Base-by-base conservation (phyloP, 2,329 filamentous ascomycete genomes). In the Neonectria magnoliae region DNA sequence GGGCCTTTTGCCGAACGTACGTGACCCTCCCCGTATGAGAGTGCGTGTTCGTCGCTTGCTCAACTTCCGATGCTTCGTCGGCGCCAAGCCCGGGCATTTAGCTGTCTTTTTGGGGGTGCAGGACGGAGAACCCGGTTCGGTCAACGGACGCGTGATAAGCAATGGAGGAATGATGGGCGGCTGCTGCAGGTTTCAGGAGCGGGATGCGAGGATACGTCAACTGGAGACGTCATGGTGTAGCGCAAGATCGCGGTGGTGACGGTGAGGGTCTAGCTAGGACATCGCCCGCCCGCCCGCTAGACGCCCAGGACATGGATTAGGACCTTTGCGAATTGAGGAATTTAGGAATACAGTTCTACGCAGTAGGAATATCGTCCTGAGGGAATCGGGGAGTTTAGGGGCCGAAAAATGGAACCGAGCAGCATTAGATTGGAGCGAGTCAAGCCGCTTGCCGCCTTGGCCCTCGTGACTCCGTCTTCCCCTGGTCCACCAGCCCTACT, bases 401-500 rank as follows among this genome's bases (percentile, higher is more conserved):
- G 27, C 20, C 57, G 54, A 16, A 61, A 66, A 72, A 14, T 50
- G 68, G 70, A 71, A 72, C 70, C 70, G 70, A 62, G 41, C 45
- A 25, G 22, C 22, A 22, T 22, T 4, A 4, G 22, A 38, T 55
- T 9, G 41, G 50, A 62, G 71, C 71, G 72, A 74, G 66, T 74
- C 72, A 74, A 74, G 64, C 69, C 61, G 66, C 16, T 33, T n/a
- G 47, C 16, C 47, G 27, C 14, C 36, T 38, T 38, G 3, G 54
- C 33, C 48, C 29, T n/a, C 38, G 36, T 8, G 14, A 14, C 2
- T 38, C 14, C 36, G 36, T n/a, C 14, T 50, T 31, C 47, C 29
- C 38, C n/a, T 42, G 38, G 38, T 20, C 52, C 58, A 72, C 60
- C 72, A 74, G 72, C 72, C 72, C 72, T 74, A 74, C 58, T 60